Evolutionary conservation across 2,329 filamentous ascomycete genomes (phyloP), one percentile per base, ranked within the genome.

Genomic region (Epichloe sibirici): DNA sequence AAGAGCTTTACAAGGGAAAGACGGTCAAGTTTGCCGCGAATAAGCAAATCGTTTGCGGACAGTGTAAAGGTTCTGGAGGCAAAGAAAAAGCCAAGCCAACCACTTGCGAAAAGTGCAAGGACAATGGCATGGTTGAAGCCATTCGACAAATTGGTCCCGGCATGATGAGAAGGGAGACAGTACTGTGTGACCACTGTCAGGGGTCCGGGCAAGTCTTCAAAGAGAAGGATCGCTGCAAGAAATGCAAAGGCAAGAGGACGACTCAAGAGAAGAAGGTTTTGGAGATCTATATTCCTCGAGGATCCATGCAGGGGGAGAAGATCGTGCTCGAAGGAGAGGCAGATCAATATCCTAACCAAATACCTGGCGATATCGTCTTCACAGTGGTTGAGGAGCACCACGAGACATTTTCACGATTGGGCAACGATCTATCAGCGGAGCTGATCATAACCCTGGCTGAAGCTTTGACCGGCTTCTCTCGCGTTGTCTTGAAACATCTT

Each of bases 1-100:
- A 97, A 68, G 93, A 98, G 69, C 77, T 98, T 35, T 98, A 97
- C 78, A 96, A 95, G 73, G 93, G 93, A 63, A 96, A 97, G 77
- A 96, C 93, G 1, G 93, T 95, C 65, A 93, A 94, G 72, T 96
- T 98, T 67, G 84, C 89, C 8, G 93, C 88, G 64, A 94, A 90
- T 63, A 97, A 97, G 75, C 91, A 95, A 65, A 80, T 96, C 56
- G 76, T 95, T 56, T 98, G 93, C 71, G 78, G 78, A 54, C 78
- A 83, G 62, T 98, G 93, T 75, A 91, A 90, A 66, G 93, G 93
- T 45, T 82, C 78, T 46, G 93, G 93, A 42, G 93, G 88, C 57
- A 96, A 94, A 71, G 88, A 95, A 56, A 94, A 90, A 71, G 86
- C 89, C 51, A 95, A 93, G 73, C 75, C 86, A 48, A 81, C 87